Evolutionary conservation across 2,329 filamentous ascomycete genomes (phyloP).

Genomic region (Lachnellula suecica): DNA sequence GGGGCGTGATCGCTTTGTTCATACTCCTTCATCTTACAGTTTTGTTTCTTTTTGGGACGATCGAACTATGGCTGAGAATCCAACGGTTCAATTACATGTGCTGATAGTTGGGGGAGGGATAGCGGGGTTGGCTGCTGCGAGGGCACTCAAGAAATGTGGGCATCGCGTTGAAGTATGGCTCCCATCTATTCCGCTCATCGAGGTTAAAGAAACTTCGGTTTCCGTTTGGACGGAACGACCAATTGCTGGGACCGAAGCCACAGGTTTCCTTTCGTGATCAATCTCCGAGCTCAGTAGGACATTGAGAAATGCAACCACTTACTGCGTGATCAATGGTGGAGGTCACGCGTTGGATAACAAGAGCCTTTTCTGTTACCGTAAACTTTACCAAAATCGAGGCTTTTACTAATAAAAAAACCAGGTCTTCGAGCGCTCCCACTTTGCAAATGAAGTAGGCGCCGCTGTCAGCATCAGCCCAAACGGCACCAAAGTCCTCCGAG

Average conservation of each 20-base stretch:
- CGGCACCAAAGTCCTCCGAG: constrained; percentile 34
- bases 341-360: too few species aligned
- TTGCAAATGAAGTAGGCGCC: constrained; percentile 39
- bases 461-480: constrained; percentile 41
- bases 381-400: background rate
- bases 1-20: too few species aligned
- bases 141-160: background rate
- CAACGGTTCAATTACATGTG: background rate
- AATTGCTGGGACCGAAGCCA: too few species aligned
- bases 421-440: constrained; percentile 39
- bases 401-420: background rate
- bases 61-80: too few species aligned
- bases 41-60: too few species aligned
- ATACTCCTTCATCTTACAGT: too few species aligned
- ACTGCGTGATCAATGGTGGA: too few species aligned
- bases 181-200: background rate
- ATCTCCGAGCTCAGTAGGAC: too few species aligned
- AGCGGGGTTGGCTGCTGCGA: background rate
- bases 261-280: too few species aligned
- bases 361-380: background rate
- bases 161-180: background rate
- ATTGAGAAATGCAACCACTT: too few species aligned
- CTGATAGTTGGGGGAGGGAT: background rate
- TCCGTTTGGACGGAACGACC: too few species aligned
- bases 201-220: too few species aligned